These are phyloP conservation scores for Penicillium crystallinum DNA, from an alignment of 495 filamentous ascomycete species.

Conservation along the genomic window DNA sequence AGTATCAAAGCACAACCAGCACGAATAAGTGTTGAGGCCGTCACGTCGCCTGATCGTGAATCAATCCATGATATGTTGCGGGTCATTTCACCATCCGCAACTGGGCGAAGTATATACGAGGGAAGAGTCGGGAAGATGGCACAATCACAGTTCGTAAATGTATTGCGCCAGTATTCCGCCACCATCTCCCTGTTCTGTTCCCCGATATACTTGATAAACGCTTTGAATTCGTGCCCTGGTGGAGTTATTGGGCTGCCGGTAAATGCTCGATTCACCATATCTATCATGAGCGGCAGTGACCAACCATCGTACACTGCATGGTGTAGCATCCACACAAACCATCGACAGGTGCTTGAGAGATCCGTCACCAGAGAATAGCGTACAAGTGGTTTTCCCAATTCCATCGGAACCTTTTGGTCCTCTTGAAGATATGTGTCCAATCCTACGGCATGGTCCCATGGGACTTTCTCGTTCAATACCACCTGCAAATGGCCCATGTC, in stretches of 20 bases:
- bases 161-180: conserved; percentile 27
- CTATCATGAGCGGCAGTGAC: conserved; percentile 45
- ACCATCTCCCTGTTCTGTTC: conserved; percentile 14
- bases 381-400: conserved; percentile 42
- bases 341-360: conserved; percentile 9
- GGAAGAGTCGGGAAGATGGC: too few species aligned
- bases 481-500: conserved; percentile 44
- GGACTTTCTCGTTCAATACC: conserved; percentile 34
- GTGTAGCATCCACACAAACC: conserved; percentile 40
- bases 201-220: conserved; percentile 28
- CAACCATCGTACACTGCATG: conserved; percentile 27
- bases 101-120: not conserved
- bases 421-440: conserved; percentile 37
- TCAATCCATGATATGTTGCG: conserved; percentile 16
- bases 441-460: conserved; percentile 20
- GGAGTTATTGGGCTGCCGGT: conserved; percentile 1
- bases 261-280: conserved; percentile 37
- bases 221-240: conserved; percentile 13
- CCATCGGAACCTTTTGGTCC: conserved; percentile 37
- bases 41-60: too few species aligned
- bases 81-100: conserved; percentile 22
- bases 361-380: conserved; percentile 40
- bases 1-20: conserved; percentile 49
- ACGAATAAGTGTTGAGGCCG: conserved; percentile 47
- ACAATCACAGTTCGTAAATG: too few species aligned